Conservation (phyloP, 2,329 filamentous ascomycete species). For the Ceratocystis huliohia region DNA sequence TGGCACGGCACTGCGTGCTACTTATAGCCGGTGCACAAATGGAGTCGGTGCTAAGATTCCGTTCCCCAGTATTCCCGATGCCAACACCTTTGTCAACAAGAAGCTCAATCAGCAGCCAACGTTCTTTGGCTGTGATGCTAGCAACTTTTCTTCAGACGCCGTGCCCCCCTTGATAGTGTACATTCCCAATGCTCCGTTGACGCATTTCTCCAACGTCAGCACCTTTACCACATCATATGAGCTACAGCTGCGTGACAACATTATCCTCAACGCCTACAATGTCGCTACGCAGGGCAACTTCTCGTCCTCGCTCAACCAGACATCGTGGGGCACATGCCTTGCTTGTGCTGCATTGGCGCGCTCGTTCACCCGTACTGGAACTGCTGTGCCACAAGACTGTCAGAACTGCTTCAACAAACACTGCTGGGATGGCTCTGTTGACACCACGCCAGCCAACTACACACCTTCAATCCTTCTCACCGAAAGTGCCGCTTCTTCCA, state of each 20-base stretch:
- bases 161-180: conserved; percentile 69
- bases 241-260: conserved; percentile 54
- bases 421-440: conserved; percentile 81
- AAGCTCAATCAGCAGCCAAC: conserved; percentile 46
- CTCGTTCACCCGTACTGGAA: conserved; percentile 58
- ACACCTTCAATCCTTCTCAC: conserved; percentile 13
- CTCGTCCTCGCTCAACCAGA: conserved; percentile 47
- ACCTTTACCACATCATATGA: conserved; percentile 60
- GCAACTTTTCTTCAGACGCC: conserved; percentile 37
- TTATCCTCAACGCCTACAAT: conserved; percentile 79
- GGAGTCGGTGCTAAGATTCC: conserved; percentile 39
- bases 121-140: conserved; percentile 53
- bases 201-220: conserved; percentile 61
- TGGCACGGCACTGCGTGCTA: conserved; percentile 44
- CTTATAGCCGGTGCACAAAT: conserved; percentile 41
- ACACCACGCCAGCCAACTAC: conserved; percentile 16
- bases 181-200: conserved; percentile 73
- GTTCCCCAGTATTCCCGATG: conserved; percentile 47
- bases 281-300: conserved; percentile 72
- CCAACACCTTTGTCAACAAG: conserved; percentile 43
- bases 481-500: background rate
- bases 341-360: conserved; percentile 75
- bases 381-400: conserved; percentile 58
- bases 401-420: conserved; percentile 63
- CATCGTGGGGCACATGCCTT: conserved; percentile 64